Conservation (phyloP, 805 yeast genomes). For the Metschnikowia koreensis region DNA sequence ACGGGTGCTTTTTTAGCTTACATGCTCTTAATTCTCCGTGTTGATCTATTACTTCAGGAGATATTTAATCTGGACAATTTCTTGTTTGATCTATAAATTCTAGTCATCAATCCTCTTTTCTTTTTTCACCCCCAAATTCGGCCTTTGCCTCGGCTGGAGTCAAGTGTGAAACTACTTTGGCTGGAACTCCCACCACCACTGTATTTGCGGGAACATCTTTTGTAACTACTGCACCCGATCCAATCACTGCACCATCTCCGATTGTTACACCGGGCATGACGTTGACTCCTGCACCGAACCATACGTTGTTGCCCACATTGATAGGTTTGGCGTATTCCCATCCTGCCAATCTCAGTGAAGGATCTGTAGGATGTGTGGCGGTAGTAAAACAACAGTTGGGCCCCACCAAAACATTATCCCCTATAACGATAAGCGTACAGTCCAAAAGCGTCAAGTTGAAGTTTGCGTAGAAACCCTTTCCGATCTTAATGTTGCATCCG, state of each 20-base stretch:
- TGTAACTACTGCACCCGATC: conserved; percentile 67
- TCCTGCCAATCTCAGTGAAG: conserved; percentile 39
- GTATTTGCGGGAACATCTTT: conserved; percentile 53
- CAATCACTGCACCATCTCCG: conserved; percentile 61
- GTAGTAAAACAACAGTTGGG: conserved; percentile 61
- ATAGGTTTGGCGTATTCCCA: conserved; percentile 58
- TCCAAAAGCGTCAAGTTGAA: conserved; percentile 57
- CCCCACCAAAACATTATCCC: conserved; percentile 58
- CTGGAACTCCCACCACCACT: conserved; percentile 67
- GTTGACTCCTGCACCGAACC: conserved; percentile 59
- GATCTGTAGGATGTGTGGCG: conserved; percentile 64
- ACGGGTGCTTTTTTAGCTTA: no score
- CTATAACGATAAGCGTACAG: conserved; percentile 57
- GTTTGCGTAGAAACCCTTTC: conserved; percentile 59
- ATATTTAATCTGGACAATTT: no score
- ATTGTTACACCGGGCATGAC: conserved; percentile 66
- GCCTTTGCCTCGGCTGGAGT: conserved; percentile 20
- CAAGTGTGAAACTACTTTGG: conserved; percentile 40
- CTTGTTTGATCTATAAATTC: no score
- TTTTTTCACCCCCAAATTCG: background rate
- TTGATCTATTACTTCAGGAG: no score
- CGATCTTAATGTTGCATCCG: conserved; percentile 59
- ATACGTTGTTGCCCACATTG: conserved; percentile 59
- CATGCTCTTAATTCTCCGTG: no score
- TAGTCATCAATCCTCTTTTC: no score